Evolutionary conservation across 441 rosid species (phyloP), one percentile per base, ranked within the genome.

Genomic region (Euphorbia schlechtendalii): DNA sequence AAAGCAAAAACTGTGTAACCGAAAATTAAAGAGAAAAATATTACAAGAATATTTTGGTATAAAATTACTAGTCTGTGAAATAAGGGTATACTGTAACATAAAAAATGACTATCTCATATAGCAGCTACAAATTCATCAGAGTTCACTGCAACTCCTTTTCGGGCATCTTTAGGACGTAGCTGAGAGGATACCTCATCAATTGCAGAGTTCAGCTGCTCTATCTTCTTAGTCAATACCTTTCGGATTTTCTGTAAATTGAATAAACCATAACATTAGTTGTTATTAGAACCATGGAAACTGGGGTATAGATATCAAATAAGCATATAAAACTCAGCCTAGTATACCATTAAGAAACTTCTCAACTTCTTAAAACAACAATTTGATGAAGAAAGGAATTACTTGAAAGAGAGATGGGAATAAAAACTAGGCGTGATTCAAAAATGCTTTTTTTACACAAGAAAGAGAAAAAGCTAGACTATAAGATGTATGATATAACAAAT

Each of bases 91-190:
- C 58, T 64, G 66, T 25, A 36, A 22, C n/a, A 64, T 7, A 14
- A 21, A 40, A 11, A 28, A 46, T 63, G 20, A 65, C 27, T n/a
- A 56, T 67, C 36, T 89, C 82, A 90, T 30, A 74, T 64, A 20
- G 82, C 67, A 68, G 96, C 82, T 79, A 86, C 96, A 17, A 82
- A 71, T 80, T 84, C 87, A 75, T 85, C 91, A 4, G 84, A 70
- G 75, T 79, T 80, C 55, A 81, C 77, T 38, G 83, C 74, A 20
- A 72, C 82, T 22, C 85, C 88, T 62, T 85, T 82, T 9, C 83
- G 84, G 22, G 83, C 56, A 63, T 82, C 84, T 21, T 76, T 79
- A 32, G 81, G 8, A 20, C 38, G 78, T 43, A 82, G 73, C 77
- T 78, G 84, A 56, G 80, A 22, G 61, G 87, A 80, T 56, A 80